Base-by-base conservation (phyloP, 2,329 filamentous ascomycete genomes). In the Salinomyces thailandicus region DNA sequence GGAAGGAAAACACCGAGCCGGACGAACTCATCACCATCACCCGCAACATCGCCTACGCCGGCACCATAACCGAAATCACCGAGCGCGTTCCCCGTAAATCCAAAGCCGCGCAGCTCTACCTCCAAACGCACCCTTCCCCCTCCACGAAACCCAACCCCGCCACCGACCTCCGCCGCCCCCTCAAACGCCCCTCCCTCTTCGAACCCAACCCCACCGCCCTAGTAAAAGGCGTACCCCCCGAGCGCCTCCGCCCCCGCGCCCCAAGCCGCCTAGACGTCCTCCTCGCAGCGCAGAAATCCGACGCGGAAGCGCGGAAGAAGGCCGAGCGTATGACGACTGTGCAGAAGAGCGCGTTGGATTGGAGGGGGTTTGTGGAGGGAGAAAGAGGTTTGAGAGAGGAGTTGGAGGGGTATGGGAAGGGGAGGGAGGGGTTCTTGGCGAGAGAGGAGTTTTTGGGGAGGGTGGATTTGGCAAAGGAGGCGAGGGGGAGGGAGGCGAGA, bases 311-410 rank as follows among this genome's bases (percentile, higher is more conserved):
- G 41, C 59, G 45, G 53, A 52, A 41, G 47, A 68, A 59, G 60
- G 70, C 49, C 15, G 69, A 72, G 39, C 79, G 77, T 50, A 69
- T 80, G 59, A 79, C 77, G 46, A 77, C 75, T 0, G 73, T 80
- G 33, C 74, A 78, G 57, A 80, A 79, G 57, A 77, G 72, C 18
- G 68, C 74, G 36, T 60, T 79, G 49, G 76, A 80, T 48, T 80
- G 76, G 76, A 74, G 72, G 14, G 67, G 69, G 8, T 77, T 76
- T 49, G 75, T 80, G 27, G 72, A 77, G 50, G 67, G 69, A 33
- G 70, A 71, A 31, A 8, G 22, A 8, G 74, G 75, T 18, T 69
- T 79, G 39, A 68, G 69, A 38, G 74, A 77, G 39, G 76, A 80
- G 54, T 54, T 80, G 50, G 68, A 72, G 37, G 66, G 66, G 31